Conservation (phyloP, 805 yeast genomes). For the Metschnikowia bowlesiae region DNA sequence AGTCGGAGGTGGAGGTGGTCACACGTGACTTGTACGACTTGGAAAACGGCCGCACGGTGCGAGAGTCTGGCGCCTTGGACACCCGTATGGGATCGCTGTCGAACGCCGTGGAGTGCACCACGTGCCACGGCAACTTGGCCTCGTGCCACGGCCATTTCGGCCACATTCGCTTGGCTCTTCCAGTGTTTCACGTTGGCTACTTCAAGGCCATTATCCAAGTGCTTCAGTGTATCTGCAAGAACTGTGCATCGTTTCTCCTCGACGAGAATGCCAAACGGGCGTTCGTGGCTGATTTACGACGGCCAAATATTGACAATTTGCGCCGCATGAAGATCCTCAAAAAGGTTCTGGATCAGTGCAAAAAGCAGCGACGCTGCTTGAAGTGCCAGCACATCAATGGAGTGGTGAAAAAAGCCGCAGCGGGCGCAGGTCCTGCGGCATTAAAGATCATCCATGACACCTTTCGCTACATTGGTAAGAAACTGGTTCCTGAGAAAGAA, state of each 20-base stretch:
- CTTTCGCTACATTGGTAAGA: constrained; percentile 93
- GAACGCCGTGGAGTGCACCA: constrained; percentile 77
- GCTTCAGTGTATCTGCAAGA: constrained; percentile 85
- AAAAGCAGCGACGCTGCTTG: constrained; percentile 88
- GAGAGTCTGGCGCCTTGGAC: constrained; percentile 83
- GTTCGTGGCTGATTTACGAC: constrained; percentile 72
- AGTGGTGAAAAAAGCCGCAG: constrained; percentile 93
- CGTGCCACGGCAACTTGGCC: constrained; percentile 89
- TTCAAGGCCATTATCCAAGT: constrained; percentile 88
- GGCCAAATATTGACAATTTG: constrained; percentile 85
- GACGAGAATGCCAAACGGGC: constrained; percentile 67
- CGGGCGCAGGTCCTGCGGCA: constrained; percentile 90
- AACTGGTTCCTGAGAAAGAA: constrained; percentile 74
- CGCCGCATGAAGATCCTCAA: constrained; percentile 87
- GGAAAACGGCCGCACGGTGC: constrained; percentile 83
- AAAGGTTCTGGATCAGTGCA: constrained; percentile 84
- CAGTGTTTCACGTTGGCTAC: constrained; percentile 97
- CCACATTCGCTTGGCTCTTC: constrained; percentile 85
- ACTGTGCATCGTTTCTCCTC: constrained; percentile 73
- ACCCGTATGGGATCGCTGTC: constrained; percentile 91
- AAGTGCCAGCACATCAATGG: constrained; percentile 89
- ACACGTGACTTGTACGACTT: constrained; percentile 90
- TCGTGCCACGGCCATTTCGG: constrained; percentile 99
- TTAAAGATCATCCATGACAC: constrained; percentile 93
- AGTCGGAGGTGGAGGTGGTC: constrained; percentile 89